Evolutionary conservation across 2,329 filamentous ascomycete species (phyloP).

Genomic region (Aspergillus eucalypticola): DNA sequence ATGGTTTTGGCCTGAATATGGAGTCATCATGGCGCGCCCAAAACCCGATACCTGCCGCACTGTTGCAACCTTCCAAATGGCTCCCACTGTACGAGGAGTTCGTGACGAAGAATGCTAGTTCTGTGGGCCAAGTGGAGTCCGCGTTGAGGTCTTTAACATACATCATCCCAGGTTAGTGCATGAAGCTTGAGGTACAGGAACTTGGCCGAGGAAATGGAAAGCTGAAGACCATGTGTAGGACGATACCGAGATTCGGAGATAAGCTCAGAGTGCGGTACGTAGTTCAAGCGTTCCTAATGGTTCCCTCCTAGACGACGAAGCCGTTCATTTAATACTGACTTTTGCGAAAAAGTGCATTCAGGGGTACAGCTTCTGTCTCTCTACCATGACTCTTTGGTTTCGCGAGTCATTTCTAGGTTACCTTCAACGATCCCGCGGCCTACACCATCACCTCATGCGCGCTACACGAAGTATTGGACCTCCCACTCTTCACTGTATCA

Average conservation of each 20-base stretch:
- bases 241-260: conserved; percentile 76
- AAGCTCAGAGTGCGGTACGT: conserved; percentile 77
- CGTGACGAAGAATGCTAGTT: conserved; percentile 90
- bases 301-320: background rate
- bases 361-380: conserved; percentile 85
- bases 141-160: conserved; percentile 90
- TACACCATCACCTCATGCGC: conserved; percentile 58
- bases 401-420: conserved; percentile 61
- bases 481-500: conserved; percentile 69
- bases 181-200: background rate
- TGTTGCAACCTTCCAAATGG: conserved; percentile 43
- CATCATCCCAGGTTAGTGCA: conserved; percentile 72
- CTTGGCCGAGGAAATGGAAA: background rate
- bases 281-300: background rate
- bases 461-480: conserved; percentile 66
- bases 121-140: conserved; percentile 93
- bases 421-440: conserved; percentile 53
- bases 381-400: conserved; percentile 87
- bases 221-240: conserved; percentile 27
- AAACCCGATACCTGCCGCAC: conserved; percentile 29
- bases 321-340: conserved; percentile 1
- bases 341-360: conserved; percentile 64
- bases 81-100: conserved; percentile 62
- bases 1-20: conserved; percentile 25
- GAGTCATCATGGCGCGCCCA: conserved; percentile 32